Conservation (phyloP, 371 early-diverging fungal species). For the Rhizomucor pusillus region DNA sequence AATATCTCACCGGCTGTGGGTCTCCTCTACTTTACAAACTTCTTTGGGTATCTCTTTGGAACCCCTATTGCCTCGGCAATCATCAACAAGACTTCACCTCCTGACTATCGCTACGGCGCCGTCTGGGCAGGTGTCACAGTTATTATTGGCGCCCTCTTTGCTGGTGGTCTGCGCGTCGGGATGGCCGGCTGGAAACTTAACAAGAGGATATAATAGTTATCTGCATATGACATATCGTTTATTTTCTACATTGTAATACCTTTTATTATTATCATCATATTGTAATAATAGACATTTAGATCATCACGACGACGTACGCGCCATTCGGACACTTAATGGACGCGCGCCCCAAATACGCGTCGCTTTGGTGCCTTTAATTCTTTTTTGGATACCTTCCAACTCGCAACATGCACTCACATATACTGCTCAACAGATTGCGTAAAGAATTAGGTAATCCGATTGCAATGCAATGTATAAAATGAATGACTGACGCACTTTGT, state of each 20-base stretch:
- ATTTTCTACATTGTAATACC: too few species aligned
- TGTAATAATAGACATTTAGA: too few species aligned
- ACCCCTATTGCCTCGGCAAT: conserved; percentile 51
- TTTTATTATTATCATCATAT: too few species aligned
- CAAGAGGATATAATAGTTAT: neutral
- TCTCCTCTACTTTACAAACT: conserved; percentile 46
- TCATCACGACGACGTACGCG: too few species aligned
- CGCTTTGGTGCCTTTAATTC: too few species aligned
- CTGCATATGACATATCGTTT: too few species aligned
- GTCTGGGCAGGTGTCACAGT: conserved; percentile 27
- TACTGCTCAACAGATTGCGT: neutral
- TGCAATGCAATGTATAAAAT: neutral
- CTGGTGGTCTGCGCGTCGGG: conserved; percentile 26
- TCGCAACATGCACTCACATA: neutral
- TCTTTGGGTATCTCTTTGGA: conserved; percentile 53
- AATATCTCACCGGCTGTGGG: conserved; percentile 51
- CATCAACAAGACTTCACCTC: conserved; percentile 23
- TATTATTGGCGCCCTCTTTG: conserved; percentile 28
- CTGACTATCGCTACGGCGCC: conserved; percentile 20
- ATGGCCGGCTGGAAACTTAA: conserved; percentile 26
- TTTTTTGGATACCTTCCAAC: too few species aligned
- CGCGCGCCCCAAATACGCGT: too few species aligned
- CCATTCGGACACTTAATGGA: too few species aligned
- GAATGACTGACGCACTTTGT: too few species aligned
- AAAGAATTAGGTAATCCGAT: conserved; percentile 6